Base-by-base conservation (phyloP, 352 stramenopile species). In the Aphanomyces astaci region DNA sequence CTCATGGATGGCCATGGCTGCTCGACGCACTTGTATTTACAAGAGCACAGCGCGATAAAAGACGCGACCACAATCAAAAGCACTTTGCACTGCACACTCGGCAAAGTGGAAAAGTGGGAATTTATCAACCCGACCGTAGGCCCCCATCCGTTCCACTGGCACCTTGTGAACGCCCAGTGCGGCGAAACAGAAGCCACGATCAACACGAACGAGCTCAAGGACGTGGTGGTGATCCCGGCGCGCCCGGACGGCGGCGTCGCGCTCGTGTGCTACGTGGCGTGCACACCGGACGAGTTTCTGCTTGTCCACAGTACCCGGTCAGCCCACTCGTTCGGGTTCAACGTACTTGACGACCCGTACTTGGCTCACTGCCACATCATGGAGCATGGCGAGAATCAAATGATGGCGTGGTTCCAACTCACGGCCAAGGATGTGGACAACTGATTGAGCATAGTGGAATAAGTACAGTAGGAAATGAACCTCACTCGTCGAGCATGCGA, bases 71-170 rank as follows among this genome's bases (percentile, higher is more conserved):
- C 73, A 45, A 80, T 79, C 56, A 81, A 72, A 49, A 78, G 64
- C 36, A 82, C 73, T 11, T 67, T 89, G n/a, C 62, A 73, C 52
- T 91, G 81, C 65, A 89, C 83, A 2, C 81, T 79, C 63, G 83
- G 83, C 25, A 89, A 84, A 60, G 83, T 89, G 7, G 83, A 91
- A 71, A 86, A 86, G 52, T 91, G 83, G 83, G 71, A 84, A 71
- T 91, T 91, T 63, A 76, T 86, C 72, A 89, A 91, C 70, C 83
- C 83, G 19, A 89, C 83, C 3, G 81, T 84, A 45, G 83, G 89
- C 63, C 75, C 81, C 25, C 81, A 91, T 59, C 83, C 83, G 48
- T 89, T 91, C 75, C 83, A 91, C 59, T 91, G 83, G 83, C 83
- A 89, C 56, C 65, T 89, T 27, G 79, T 89, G n/a, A 91, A 89